Base-by-base conservation (phyloP, 495 filamentous ascomycete species). In the Daldinia childiae region DNA sequence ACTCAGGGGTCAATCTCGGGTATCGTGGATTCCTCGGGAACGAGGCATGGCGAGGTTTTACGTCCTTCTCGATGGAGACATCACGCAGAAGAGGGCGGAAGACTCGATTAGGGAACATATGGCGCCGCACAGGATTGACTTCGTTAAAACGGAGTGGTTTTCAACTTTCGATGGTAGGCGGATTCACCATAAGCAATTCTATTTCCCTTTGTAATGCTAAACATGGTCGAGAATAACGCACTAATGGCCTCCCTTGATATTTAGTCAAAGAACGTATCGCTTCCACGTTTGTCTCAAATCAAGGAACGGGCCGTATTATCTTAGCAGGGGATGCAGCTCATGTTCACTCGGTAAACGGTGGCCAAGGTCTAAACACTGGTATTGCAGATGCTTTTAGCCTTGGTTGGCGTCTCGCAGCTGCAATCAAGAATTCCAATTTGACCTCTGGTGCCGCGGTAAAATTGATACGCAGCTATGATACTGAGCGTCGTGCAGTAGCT, bases 251-350 rank as follows among this genome's bases (percentile, higher is more conserved):
- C 17, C 9, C 27, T 19, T 26, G 43, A 9, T n/a, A 3, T 61
- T 62, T 62, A 76, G 74, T 76, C 38, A 75, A 75, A 45, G 72
- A 74, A 41, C 30, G 75, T 26, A 75, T 77, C 26, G 75, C 68
- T 6, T 70, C 62, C 1, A 70, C 69, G 0, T 77, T 77, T 26
- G 62, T 77, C 27, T 73, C 75, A 15, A 66, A 66, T 15, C 55
- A 62, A 34, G 58, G 61, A 55, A 39, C 41, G 26, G 69, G 69
- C 7, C 75, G 83, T 15, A 72, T 85, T 29, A 81, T 86, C 61
- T 68, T 86, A 1, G 83, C 82, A 9, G 84, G 85, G 2, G 85
- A 87, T 60, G 83, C 85, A 0, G 84, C 84, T 6, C 84, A 87
- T 60, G 80, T 81, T 0, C 80, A 85, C n/a, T 81, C 80, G 4